These are phyloP conservation scores for Camellia oleifera DNA, from an alignment of 179 eudicot genomes.

Conservation along the genomic window DNA sequence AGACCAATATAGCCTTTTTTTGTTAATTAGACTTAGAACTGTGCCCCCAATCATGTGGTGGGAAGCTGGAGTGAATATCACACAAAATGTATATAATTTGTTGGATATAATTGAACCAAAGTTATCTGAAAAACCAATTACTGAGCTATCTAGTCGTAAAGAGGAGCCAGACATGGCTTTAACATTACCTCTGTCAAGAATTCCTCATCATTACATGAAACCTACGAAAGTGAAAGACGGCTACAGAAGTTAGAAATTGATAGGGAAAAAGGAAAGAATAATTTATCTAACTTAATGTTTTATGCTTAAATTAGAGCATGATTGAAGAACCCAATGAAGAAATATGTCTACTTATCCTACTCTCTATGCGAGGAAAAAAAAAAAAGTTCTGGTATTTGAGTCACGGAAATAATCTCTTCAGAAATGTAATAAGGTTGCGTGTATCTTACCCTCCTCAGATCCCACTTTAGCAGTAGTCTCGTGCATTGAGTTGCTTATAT, in stretches of 20 bases:
- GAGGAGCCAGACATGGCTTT: not conserved
- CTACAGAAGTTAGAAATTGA: not conserved
- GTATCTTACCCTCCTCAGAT: too few relatives aligned
- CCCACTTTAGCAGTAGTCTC: too few relatives aligned
- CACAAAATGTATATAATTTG: not conserved
- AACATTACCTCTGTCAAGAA: conserved; percentile 1
- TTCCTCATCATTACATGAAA: not conserved
- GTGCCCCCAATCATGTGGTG: not conserved
- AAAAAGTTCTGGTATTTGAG: not conserved
- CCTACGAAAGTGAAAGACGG: not conserved
- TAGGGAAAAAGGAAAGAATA: not conserved
- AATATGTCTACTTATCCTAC: too few relatives aligned
- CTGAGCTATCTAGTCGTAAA: too few relatives aligned
- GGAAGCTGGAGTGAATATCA: not conserved
- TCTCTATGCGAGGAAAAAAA: not conserved
- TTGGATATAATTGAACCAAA: too few relatives aligned
- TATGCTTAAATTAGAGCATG: not conserved
- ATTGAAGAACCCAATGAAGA: not conserved
- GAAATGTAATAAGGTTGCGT: too few relatives aligned
- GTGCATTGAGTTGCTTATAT: too few relatives aligned
- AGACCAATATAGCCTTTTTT: too few relatives aligned
- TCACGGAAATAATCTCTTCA: too few relatives aligned
- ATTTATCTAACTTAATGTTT: not conserved
- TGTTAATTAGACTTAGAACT: too few relatives aligned
- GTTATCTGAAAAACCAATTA: too few relatives aligned